Conservation (phyloP, 1,139 yeast species). For the Blastobotrys proliferans region DNA sequence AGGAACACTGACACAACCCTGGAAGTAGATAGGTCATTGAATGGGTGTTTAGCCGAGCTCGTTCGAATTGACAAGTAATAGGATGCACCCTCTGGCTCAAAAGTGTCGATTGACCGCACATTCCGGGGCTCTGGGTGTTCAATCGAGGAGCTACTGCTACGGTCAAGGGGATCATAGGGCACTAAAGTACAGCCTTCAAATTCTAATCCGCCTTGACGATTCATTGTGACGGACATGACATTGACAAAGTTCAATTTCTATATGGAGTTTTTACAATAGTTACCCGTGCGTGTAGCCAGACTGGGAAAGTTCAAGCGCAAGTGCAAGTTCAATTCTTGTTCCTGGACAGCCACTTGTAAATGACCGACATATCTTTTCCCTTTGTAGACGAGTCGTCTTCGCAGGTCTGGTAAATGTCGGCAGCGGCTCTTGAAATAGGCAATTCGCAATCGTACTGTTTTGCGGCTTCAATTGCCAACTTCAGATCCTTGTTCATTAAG, state of each 20-base stretch:
- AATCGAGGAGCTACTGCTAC: no score
- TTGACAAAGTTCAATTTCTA: no score
- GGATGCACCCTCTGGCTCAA: neutral
- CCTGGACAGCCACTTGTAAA: slow-evolving; percentile 32
- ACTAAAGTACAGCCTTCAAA: no score
- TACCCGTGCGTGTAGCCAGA: no score
- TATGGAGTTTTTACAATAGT: no score
- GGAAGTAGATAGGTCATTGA: slow-evolving; percentile 1
- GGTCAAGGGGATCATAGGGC: no score
- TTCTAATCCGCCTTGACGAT: no score
- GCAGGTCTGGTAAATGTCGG: slow-evolving; percentile 31
- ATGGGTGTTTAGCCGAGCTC: slow-evolving; percentile 8
- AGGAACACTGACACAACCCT: slow-evolving; percentile 9
- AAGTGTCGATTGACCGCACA: no score
- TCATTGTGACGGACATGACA: no score
- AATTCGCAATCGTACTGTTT: slow-evolving; percentile 25
- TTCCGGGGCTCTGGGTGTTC: no score
- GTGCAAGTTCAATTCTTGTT: no score
- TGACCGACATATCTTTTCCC: slow-evolving; percentile 34
- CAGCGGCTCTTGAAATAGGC: slow-evolving; percentile 29
- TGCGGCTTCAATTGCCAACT: slow-evolving; percentile 52
- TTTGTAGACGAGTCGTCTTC: slow-evolving; percentile 24
- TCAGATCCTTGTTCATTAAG: slow-evolving; percentile 55
- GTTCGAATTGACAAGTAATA: slow-evolving; percentile 5
- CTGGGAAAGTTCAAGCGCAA: no score